Evolutionary conservation across 2,329 filamentous ascomycete genomes (phyloP).

Genomic region (Fusarium sp.): DNA sequence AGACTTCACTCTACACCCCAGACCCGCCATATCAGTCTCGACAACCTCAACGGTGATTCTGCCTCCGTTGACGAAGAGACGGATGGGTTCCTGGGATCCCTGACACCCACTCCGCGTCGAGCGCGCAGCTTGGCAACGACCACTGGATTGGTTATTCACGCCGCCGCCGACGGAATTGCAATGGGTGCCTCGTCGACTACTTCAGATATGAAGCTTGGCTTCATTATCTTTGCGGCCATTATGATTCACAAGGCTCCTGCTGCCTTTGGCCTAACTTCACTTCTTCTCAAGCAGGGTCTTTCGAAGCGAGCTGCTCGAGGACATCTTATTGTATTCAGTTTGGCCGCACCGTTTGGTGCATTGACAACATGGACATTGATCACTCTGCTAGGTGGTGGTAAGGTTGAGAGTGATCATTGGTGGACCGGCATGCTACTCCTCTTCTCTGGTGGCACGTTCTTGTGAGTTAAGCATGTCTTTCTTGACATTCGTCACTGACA

Average conservation of each 20-base stretch:
- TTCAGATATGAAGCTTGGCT: conserved; percentile 77
- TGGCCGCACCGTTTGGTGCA: conserved; percentile 89
- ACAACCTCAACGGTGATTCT: conserved; percentile 73
- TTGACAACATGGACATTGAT: conserved; percentile 85
- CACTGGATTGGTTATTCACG: conserved; percentile 93
- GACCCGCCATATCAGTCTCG: conserved; percentile 87
- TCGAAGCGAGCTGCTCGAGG: conserved; percentile 85
- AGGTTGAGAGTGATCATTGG: conserved; percentile 74
- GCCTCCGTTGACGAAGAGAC: conserved; percentile 64
- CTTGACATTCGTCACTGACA: conserved; percentile 22
- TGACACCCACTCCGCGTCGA: conserved; percentile 66
- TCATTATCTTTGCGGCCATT: conserved; percentile 95
- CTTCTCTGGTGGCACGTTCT: conserved; percentile 95
- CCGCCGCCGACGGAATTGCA: conserved; percentile 93
- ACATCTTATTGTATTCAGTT: conserved; percentile 89
- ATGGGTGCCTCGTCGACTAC: conserved; percentile 89
- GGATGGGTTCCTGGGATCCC: conserved; percentile 68
- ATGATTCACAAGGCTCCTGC: conserved; percentile 98
- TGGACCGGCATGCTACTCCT: conserved; percentile 92
- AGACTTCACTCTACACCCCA: conserved; percentile 71
- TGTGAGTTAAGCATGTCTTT: conserved; percentile 67
- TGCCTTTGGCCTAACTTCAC: conserved; percentile 91
- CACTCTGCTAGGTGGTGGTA: conserved; percentile 73
- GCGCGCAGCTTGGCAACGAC: conserved; percentile 82
- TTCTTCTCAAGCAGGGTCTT: conserved; percentile 89